Percentiles rank a stretch among this genome's conserved stretches.
phyloP scores from a whole-genome alignment of 306 rosid genomes.

The Glycine tomentella region DNA sequence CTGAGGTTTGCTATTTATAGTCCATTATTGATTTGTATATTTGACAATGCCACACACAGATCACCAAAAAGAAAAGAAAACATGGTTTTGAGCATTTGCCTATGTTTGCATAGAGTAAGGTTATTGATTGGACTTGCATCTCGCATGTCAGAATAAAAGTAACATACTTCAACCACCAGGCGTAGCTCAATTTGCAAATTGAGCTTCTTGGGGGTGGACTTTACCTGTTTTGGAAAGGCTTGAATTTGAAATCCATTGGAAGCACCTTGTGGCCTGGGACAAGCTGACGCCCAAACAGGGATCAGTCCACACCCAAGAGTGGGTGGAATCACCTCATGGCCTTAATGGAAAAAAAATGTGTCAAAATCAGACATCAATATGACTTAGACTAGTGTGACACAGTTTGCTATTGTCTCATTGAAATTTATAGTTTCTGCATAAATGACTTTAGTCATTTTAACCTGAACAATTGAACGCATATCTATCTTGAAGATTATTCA shows the following conservation, averaged over 20 bases:
- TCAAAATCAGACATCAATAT: conserved; percentile 30
- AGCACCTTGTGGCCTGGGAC: conserved; percentile 27
- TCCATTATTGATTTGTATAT: conserved; percentile 10
- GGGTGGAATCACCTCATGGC: conserved; percentile 14
- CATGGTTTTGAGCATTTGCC: conserved; percentile 30
- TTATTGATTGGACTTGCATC: conserved; percentile 26
- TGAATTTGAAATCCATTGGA: conserved; percentile 25
- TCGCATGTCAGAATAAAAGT: conserved; percentile 22
- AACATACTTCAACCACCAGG: conserved; percentile 20
- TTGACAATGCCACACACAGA: conserved; percentile 31
- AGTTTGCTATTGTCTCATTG: conserved; percentile 24
- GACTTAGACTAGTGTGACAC: conserved; percentile 32
- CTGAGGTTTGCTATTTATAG: conserved; percentile 69
- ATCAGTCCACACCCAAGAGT: neutral
- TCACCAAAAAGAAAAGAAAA: conserved; percentile 15
- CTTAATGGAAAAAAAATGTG: conserved; percentile 1
- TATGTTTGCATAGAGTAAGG: conserved; percentile 32
- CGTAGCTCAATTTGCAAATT: conserved; percentile 18
- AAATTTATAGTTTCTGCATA: neutral
- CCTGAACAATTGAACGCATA: conserved; percentile 20
- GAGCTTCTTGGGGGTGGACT: conserved; percentile 17
- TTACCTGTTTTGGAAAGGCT: neutral
- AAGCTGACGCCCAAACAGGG: neutral
- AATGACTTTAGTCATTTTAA: conserved; percentile 17
- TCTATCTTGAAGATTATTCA: conserved; percentile 25